phyloP scores from a whole-genome alignment of 106 monocot genomes.

The Xerophyta viscosa region DNA sequence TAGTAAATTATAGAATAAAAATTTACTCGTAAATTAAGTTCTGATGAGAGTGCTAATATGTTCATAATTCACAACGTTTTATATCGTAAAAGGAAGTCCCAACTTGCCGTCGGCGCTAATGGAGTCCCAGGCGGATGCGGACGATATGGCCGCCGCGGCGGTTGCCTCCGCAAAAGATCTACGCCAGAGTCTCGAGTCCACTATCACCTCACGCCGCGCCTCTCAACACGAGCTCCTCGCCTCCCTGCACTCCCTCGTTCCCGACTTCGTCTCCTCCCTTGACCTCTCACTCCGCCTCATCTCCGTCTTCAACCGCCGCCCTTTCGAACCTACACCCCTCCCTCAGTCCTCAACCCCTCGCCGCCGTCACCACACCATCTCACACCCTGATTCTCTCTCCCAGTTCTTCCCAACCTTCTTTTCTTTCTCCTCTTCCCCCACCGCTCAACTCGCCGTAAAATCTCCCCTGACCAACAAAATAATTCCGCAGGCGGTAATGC shows the following conservation, averaged over 20 bases:
- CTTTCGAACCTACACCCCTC: conserved; percentile 31
- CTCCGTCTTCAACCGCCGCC: conserved; percentile 75
- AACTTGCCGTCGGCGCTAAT: conserved; percentile 3
- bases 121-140: neutral
- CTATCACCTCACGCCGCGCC: conserved; percentile 37
- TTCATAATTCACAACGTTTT: too few relatives aligned
- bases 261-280: conserved; percentile 64
- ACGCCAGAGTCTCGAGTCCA: conserved; percentile 30
- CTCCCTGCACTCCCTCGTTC: conserved; percentile 54
- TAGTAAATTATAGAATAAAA: too few relatives aligned
- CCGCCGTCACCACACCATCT: conserved; percentile 18
- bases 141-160: conserved; percentile 27
- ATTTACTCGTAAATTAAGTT: too few relatives aligned
- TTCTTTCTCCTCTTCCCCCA: conserved; percentile 14
- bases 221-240: conserved; percentile 48
- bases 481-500: neutral
- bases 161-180: conserved; percentile 29
- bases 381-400: too few relatives aligned
- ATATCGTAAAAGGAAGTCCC: too few relatives aligned
- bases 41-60: too few relatives aligned
- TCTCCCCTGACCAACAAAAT: too few relatives aligned
- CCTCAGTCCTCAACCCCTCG: conserved; percentile 15
- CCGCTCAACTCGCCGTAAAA: conserved; percentile 1
- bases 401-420: conserved; percentile 2
- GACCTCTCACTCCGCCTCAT: conserved; percentile 67